phyloP scores from a whole-genome alignment of 176 grass and related monocot species.

The Juncus effusus region DNA sequence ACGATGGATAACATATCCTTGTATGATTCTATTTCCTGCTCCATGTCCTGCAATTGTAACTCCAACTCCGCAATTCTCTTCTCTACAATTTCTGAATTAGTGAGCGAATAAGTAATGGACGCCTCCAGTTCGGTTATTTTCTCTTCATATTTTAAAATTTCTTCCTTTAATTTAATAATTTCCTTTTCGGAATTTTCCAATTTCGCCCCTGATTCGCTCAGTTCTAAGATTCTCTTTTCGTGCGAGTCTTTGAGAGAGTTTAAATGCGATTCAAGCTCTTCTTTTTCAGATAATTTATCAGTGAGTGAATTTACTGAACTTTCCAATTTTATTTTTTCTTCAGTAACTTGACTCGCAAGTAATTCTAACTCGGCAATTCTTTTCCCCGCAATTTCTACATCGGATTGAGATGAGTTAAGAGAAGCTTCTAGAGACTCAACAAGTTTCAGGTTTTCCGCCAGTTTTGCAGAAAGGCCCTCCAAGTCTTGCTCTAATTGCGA shows the following conservation, averaged over 20 bases:
- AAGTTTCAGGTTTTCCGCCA: constrained; percentile 1
- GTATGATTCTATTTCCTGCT: constrained; percentile 70
- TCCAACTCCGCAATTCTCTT: constrained; percentile 30
- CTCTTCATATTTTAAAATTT: constrained; percentile 27
- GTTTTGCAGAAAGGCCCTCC: constrained; percentile 23
- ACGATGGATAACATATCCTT: constrained; percentile 50
- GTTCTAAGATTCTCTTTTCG: constrained; percentile 43
- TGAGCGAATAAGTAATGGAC: constrained; percentile 23
- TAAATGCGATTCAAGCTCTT: constrained; percentile 61
- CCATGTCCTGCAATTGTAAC: constrained; percentile 47
- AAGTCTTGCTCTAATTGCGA: constrained; percentile 21
- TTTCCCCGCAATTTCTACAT: constrained; percentile 42
- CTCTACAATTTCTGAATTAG: constrained; percentile 28
- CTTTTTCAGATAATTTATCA: constrained; percentile 60
- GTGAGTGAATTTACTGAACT: constrained; percentile 51
- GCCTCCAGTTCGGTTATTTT: constrained; percentile 38
- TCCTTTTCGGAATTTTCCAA: constrained; percentile 52
- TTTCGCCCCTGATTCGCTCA: constrained; percentile 53
- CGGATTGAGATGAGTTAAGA: neutral
- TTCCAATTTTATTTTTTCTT: constrained; percentile 48
- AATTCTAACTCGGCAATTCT: constrained; percentile 45
- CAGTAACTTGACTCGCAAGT: constrained; percentile 48
- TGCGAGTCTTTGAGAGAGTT: constrained; percentile 54
- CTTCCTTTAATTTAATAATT: constrained; percentile 36
- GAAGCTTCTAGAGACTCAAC: too few relatives aligned